phyloP scores from a whole-genome alignment of 2,329 filamentous ascomycete species.

The Xylariaceae sp. region DNA sequence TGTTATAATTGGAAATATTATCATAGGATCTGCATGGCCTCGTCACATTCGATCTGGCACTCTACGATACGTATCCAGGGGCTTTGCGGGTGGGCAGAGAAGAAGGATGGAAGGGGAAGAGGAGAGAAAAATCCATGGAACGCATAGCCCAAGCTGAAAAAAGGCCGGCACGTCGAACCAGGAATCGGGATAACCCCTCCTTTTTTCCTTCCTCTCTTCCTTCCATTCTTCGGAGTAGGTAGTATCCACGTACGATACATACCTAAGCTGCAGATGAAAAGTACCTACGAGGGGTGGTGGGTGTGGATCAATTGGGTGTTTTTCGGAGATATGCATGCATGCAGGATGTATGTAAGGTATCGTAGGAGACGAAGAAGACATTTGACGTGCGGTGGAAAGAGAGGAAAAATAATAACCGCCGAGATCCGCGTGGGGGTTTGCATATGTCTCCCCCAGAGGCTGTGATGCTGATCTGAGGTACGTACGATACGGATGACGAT shows the following conservation, averaged over 20 bases:
- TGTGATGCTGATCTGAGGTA: too few relatives aligned
- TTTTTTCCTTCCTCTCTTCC: too few relatives aligned
- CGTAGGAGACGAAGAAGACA: background rate
- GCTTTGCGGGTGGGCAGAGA: too few relatives aligned
- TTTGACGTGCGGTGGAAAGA: slow-evolving; percentile 2
- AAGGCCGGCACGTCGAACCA: too few relatives aligned
- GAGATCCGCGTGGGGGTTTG: slow-evolving; percentile 1
- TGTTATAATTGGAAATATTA: background rate
- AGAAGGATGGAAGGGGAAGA: too few relatives aligned
- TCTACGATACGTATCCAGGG: too few relatives aligned
- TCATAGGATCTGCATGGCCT: background rate
- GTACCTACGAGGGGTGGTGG: background rate
- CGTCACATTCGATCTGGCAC: background rate
- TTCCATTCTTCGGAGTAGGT: too few relatives aligned
- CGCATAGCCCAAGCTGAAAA: too few relatives aligned
- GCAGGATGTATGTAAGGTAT: background rate
- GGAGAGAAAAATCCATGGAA: too few relatives aligned
- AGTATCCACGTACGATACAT: background rate
- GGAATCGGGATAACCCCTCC: too few relatives aligned
- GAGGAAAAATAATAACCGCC: slow-evolving; percentile 8
- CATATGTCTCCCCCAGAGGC: background rate
- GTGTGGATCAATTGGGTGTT: slow-evolving; percentile 7
- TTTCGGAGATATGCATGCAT: slow-evolving; percentile 20
- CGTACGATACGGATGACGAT: too few relatives aligned
- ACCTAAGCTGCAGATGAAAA: background rate